phyloP scores from a whole-genome alignment of 495 filamentous ascomycete genomes.

The Xylaria cubensis region DNA sequence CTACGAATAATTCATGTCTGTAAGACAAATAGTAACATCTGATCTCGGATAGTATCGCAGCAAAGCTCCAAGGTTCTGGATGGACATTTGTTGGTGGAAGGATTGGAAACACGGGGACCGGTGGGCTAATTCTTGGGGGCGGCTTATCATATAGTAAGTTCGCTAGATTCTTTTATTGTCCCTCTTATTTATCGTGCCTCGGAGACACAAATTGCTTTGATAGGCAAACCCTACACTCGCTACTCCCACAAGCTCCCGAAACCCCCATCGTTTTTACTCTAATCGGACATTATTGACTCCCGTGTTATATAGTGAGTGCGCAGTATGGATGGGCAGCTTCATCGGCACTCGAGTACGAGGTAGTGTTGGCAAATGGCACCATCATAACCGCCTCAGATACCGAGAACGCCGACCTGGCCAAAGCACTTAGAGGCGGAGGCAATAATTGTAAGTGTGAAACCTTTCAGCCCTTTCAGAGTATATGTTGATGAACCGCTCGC shows the following conservation, averaged over 20 bases:
- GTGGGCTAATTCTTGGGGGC: constrained; percentile 51
- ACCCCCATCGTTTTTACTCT: too few species aligned
- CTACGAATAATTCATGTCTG: not conserved
- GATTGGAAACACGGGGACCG: constrained; percentile 53
- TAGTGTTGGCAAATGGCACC: constrained; percentile 63
- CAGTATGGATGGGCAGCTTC: constrained; percentile 65
- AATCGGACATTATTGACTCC: too few species aligned
- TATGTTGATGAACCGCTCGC: not conserved
- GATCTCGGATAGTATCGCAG: constrained; percentile 44
- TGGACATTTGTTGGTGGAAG: constrained; percentile 60
- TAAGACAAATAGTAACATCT: not conserved
- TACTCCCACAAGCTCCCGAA: too few species aligned
- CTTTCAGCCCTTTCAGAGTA: not conserved
- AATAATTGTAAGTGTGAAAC: constrained; percentile 48
- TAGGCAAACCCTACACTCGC: too few species aligned
- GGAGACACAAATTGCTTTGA: too few species aligned
- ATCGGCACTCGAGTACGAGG: constrained; percentile 61
- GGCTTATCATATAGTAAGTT: constrained; percentile 48
- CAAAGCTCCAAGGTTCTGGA: constrained; percentile 50
- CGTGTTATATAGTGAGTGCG: constrained; percentile 44
- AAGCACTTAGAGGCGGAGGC: constrained; percentile 54
- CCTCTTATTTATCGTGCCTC: too few species aligned
- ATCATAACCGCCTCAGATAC: constrained; percentile 56
- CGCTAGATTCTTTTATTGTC: too few species aligned
- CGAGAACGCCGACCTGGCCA: constrained; percentile 50